Evolutionary conservation across 2,329 filamentous ascomycete genomes (phyloP), one percentile per base, ranked within the genome.

Genomic region (Gaeumannomyces sp.): DNA sequence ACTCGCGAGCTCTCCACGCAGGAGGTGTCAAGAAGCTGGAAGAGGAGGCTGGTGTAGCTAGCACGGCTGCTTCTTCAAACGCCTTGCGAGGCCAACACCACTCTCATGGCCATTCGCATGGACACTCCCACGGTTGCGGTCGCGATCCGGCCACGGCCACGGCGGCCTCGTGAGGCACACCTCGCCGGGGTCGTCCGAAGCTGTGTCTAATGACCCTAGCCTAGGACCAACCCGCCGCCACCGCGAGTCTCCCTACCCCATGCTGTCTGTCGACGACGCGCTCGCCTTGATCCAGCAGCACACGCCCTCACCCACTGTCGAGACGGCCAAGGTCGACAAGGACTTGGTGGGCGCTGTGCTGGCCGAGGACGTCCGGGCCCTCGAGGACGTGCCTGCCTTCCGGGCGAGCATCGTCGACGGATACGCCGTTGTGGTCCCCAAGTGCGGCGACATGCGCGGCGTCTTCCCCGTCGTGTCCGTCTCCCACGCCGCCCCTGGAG

Each of bases 391-490:
- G 0, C 95, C 95, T 0, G 95, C 94, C 0, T 99, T 96, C 77
- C 83, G 93, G 66, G 95, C 95, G 25, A 98, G 94, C 73, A 98
- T 97, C 57, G 95, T 99, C 0, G 95, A 99, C 75, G 95, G 95
- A 1, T 99, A 99, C 73, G 95, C 95, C 2, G 85, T 96, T 0
- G 87, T 93, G 53, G 89, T 86, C 7, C 83, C 84, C 64, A 78
- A 79, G 35, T 80, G 86, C 57, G 86, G 83, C 0, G 86, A 83
- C 61, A 84, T 91, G 61, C 91, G 89, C 70, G 93, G 94, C 0
- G 78, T 89, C 0, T 98, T 95, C 72, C 93, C 94, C 0, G 94
- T 99, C 19, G 88, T 89, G 0, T 89, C 91, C 0, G 83, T 98
- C 16, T 96, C 93, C 0, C 93, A 97, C 73, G 95, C 95, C 14